Conservation (phyloP, 2,329 filamentous ascomycete species). For the Massarina eburnea region DNA sequence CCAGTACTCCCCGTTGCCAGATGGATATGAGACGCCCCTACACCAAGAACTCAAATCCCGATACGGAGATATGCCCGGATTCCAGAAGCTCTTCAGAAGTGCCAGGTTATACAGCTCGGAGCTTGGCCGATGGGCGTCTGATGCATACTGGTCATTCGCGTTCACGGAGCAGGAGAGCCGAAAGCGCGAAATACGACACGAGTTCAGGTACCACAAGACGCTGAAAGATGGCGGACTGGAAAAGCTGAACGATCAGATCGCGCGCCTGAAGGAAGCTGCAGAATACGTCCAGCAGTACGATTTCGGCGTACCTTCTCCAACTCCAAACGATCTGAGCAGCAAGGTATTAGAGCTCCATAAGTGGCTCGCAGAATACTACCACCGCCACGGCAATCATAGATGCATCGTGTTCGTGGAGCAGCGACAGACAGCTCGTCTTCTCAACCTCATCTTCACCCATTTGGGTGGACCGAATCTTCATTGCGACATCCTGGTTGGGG, state of each 20-base stretch:
- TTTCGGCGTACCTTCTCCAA: slow-evolving; percentile 46
- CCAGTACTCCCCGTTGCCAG: slow-evolving; percentile 55
- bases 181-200: slow-evolving; percentile 62
- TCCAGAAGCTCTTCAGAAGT: slow-evolving; percentile 62
- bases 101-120: slow-evolving; percentile 63
- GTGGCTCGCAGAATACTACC: slow-evolving; percentile 66
- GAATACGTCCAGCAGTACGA: slow-evolving; percentile 57
- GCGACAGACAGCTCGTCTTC: slow-evolving; percentile 72
- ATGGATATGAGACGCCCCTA: slow-evolving; percentile 65
- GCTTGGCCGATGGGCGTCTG: slow-evolving; percentile 82
- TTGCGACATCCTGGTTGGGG: slow-evolving; percentile 66
- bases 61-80: slow-evolving; percentile 54
- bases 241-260: slow-evolving; percentile 56
- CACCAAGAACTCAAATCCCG: slow-evolving; percentile 57
- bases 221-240: slow-evolving; percentile 28
- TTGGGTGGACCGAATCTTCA: slow-evolving; percentile 62
- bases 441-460: slow-evolving; percentile 66
- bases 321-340: slow-evolving; percentile 60
- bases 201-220: slow-evolving; percentile 38
- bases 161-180: slow-evolving; percentile 64
- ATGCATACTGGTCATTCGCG: slow-evolving; percentile 75
- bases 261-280: slow-evolving; percentile 61
- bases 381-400: slow-evolving; percentile 57
- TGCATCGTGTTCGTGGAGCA: slow-evolving; percentile 89
- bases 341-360: slow-evolving; percentile 69